Evolutionary conservation across 1,284 basidiomycete genomes (phyloP).

Genomic region (Cutaneotrichosporon daszewskae): DNA sequence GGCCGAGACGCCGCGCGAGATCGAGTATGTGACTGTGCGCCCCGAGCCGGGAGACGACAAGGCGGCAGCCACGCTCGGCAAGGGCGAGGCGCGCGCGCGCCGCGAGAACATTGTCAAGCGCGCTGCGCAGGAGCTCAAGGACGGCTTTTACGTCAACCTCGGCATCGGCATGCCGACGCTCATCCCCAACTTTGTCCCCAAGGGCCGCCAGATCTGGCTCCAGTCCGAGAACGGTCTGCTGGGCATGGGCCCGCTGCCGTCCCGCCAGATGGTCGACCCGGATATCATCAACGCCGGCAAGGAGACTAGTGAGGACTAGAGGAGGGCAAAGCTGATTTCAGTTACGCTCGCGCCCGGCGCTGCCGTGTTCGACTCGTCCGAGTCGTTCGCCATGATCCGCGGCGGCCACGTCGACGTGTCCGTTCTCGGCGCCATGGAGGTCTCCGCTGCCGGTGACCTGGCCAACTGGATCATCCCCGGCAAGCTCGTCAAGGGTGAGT

Average conservation of each 20-base stretch:
- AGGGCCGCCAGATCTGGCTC: conserved; percentile 75
- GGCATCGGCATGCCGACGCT: conserved; percentile 86
- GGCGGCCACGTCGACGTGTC: conserved; percentile 92
- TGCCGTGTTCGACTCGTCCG: conserved; percentile 64
- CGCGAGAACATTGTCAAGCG: conserved; percentile 64
- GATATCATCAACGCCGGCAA: conserved; percentile 94
- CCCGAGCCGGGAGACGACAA: conserved; percentile 32
- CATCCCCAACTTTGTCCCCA: conserved; percentile 74
- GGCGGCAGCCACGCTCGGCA: conserved; percentile 14
- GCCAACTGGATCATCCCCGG: conserved; percentile 97
- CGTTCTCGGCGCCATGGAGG: conserved; percentile 85
- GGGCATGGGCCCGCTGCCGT: conserved; percentile 92
- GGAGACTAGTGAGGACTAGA: conserved; percentile 58
- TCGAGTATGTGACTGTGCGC: conserved; percentile 62
- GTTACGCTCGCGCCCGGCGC: conserved; percentile 87
- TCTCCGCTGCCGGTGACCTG: conserved; percentile 78
- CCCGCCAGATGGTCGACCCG: conserved; percentile 76
- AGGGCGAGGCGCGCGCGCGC: conserved; percentile 47
- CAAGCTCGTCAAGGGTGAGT: conserved; percentile 70
- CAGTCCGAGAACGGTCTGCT: conserved; percentile 91
- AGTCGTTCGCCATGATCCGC: conserved; percentile 83
- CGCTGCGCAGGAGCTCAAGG: conserved; percentile 81
- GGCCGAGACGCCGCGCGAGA: conserved; percentile 70
- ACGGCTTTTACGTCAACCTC: conserved; percentile 76
- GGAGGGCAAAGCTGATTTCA: background rate